Evolutionary conservation across 1,284 basidiomycete genomes (phyloP).

Genomic region (Blastosporella zonata): DNA sequence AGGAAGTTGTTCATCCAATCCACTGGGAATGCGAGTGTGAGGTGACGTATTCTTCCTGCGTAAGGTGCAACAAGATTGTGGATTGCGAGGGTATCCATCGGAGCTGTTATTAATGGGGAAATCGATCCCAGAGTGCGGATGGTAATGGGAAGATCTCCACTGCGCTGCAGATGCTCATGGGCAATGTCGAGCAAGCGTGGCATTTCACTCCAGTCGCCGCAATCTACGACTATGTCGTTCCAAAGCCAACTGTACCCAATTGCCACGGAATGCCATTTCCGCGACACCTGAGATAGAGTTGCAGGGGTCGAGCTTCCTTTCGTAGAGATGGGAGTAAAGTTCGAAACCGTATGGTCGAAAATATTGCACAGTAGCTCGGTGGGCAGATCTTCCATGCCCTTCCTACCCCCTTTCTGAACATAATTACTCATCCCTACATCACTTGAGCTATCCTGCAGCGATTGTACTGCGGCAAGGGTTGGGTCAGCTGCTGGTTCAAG

Average conservation of each 20-base stretch:
- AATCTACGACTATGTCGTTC: slow-evolving; percentile 15
- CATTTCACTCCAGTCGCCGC: slow-evolving; percentile 10
- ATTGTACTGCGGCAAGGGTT: not conserved
- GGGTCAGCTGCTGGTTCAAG: not conserved
- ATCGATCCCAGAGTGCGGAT: slow-evolving; percentile 3
- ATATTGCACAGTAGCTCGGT: slow-evolving; percentile 15
- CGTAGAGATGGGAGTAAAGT: slow-evolving; percentile 1
- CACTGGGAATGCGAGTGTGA: slow-evolving; percentile 13
- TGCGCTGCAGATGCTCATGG: slow-evolving; percentile 9
- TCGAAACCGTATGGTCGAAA: slow-evolving; percentile 5
- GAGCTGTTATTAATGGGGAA: not conserved
- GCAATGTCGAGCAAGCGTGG: slow-evolving; percentile 1
- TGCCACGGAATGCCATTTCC: slow-evolving; percentile 11
- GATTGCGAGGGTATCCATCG: not conserved
- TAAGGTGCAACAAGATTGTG: slow-evolving; percentile 6
- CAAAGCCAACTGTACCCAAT: slow-evolving; percentile 7
- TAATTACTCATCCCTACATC: not conserved
- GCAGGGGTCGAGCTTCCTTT: slow-evolving; percentile 2
- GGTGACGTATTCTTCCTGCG: slow-evolving; percentile 5
- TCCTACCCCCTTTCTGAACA: not conserved
- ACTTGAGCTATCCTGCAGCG: not conserved
- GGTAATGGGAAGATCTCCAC: slow-evolving; percentile 4
- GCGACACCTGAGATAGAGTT: slow-evolving; percentile 10
- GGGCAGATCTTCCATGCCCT: slow-evolving; percentile 7
- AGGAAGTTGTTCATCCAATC: slow-evolving; percentile 13